phyloP scores from a whole-genome alignment of 2,329 filamentous ascomycete genomes.

The Colletotrichum truncatum region DNA sequence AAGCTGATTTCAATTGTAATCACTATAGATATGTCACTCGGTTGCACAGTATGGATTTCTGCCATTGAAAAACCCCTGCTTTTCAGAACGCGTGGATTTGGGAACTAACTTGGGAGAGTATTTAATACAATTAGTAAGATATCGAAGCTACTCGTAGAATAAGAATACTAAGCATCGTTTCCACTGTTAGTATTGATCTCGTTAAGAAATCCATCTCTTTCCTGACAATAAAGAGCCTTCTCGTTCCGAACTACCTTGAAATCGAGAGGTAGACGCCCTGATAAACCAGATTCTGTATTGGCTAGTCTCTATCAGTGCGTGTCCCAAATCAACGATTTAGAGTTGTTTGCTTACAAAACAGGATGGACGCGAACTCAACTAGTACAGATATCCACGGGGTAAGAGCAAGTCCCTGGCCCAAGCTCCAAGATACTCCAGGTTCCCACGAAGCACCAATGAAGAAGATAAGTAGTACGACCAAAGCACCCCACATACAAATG shows the following conservation, averaged over 20 bases:
- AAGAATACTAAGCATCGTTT: background rate
- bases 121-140: too few relatives aligned
- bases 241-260: conserved; percentile 2
- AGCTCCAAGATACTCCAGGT: background rate
- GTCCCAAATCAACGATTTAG: background rate
- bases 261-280: conserved; percentile 7
- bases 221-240: background rate
- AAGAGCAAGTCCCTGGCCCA: conserved; percentile 18
- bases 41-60: too few relatives aligned
- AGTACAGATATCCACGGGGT: conserved; percentile 13
- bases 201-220: background rate
- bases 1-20: too few relatives aligned
- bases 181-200: background rate
- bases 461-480: conserved; percentile 1
- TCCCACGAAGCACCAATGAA: background rate
- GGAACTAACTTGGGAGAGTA: too few relatives aligned
- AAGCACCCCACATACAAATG: conserved; percentile 25
- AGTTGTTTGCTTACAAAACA: conserved; percentile 4
- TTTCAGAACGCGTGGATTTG: background rate
- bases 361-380: background rate
- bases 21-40: too few relatives aligned
- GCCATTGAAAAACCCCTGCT: background rate
- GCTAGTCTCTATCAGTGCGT: background rate
- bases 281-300: background rate
- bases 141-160: too few relatives aligned